phyloP scores from a whole-genome alignment of 331 rosid genomes.

The Telfairia occidentalis region DNA sequence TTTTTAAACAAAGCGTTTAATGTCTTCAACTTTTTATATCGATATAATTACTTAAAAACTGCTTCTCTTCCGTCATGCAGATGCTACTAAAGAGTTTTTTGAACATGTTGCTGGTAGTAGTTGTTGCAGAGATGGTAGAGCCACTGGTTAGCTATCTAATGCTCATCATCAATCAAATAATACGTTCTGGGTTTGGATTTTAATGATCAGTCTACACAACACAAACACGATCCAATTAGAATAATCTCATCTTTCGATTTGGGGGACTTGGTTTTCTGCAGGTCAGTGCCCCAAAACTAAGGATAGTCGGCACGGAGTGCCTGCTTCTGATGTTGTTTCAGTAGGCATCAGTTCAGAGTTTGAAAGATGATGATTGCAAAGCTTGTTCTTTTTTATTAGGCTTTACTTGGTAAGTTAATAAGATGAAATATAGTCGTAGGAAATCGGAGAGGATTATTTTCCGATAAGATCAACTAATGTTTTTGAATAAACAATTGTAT shows the following conservation, averaged over 20 bases:
- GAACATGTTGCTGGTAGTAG: constrained; percentile 30
- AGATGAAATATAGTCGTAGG: constrained; percentile 1
- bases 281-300: neutral
- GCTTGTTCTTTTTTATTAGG: neutral
- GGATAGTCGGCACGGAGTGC: neutral
- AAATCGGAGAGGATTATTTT: neutral
- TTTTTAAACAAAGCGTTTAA: neutral
- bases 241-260: neutral
- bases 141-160: constrained; percentile 33
- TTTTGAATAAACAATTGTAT: neutral
- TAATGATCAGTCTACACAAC: neutral
- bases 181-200: neutral
- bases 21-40: neutral
- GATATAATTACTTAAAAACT: neutral
- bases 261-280: neutral
- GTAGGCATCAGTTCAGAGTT: neutral
- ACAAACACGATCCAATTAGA: neutral
- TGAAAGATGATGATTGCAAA: neutral
- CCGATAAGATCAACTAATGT: neutral
- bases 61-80: constrained; percentile 29
- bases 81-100: constrained; percentile 73
- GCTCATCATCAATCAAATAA: neutral
- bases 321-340: neutral
- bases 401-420: neutral
- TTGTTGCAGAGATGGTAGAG: constrained; percentile 31